A percentile compares a stretch with the other conserved stretches of the same genome.
Conservation (phyloP, 345 rosid species). For the Cardamine resedifolia region DNA sequence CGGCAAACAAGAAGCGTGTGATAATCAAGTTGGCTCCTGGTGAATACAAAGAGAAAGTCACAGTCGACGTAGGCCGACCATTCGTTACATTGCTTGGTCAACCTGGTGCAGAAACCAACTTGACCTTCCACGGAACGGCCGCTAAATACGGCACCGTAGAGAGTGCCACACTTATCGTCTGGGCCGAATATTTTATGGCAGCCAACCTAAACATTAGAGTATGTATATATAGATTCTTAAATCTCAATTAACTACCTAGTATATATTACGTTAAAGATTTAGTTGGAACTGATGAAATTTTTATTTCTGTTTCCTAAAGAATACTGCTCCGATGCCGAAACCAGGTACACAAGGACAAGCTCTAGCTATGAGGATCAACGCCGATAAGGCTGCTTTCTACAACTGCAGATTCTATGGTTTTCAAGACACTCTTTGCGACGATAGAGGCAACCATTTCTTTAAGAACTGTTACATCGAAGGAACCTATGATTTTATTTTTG, state of each 20-base stretch:
- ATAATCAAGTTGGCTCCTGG: slow-evolving; percentile 53
- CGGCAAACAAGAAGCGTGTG: slow-evolving; percentile 51
- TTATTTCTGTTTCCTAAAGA: slow-evolving; percentile 25
- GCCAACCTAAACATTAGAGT: slow-evolving; percentile 31
- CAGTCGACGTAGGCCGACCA: slow-evolving; percentile 40
- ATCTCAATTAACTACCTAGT: too few species aligned
- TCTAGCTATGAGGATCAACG: slow-evolving; percentile 49
- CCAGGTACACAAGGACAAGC: slow-evolving; percentile 45
- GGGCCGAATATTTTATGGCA: slow-evolving; percentile 30
- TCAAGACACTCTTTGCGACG: slow-evolving; percentile 55
- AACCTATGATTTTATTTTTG: slow-evolving; percentile 55
- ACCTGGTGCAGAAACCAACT: slow-evolving; percentile 41
- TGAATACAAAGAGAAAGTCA: slow-evolving; percentile 52
- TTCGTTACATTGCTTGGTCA: slow-evolving; percentile 54
- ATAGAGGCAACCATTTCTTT: slow-evolving; percentile 51
- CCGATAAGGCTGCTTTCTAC: slow-evolving; percentile 47
- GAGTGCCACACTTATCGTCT: slow-evolving; percentile 37
- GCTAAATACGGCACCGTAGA: slow-evolving; percentile 44
- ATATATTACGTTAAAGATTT: not conserved
- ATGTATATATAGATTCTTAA: not conserved
- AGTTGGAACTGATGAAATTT: not conserved
- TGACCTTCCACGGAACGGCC: slow-evolving; percentile 49
- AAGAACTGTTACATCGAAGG: slow-evolving; percentile 47
- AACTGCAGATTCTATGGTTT: slow-evolving; percentile 44
- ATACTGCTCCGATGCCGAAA: slow-evolving; percentile 50